Evolutionary conservation across 345 rosid species (phyloP), one percentile per base, ranked within the genome.

Genomic region (Aquilaria malaccensis): DNA sequence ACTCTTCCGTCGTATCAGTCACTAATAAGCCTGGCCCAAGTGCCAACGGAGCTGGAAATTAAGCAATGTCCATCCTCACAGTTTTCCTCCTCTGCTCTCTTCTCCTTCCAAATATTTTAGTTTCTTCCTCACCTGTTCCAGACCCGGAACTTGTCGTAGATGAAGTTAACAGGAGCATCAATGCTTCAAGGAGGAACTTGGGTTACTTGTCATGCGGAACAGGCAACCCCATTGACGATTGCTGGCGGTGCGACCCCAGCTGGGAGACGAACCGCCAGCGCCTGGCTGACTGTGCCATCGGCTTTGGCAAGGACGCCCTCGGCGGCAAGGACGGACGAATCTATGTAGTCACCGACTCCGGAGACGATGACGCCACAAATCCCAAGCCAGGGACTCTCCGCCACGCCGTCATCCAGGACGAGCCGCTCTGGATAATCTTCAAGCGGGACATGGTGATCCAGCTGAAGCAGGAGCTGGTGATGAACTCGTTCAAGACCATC

Each of bases 351-450:
- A 83, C 87, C 0, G 88, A 85, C 72, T 53, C 90, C 0, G 74
- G 75, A 0, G 69, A 85, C 3, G 89, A 85, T 7, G 75, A 85
- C 33, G 76, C 92, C 0, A 72, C 78, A 15, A 85, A 74, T 56
- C 96, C 96, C 14, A 77, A 57, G 72, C 92, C 86, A 0, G 96
- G 92, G 11, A 88, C 96, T 1, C 74, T 88, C 33, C 73, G 96
- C 58, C 75, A 88, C 10, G 96, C 83, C 0, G 96, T 82, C 56
- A 85, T 82, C 33, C 96, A 83, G 66, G 88, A 83, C 33, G 88
- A 85, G 67, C 93, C 88, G 33, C 56, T 85, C 54, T 88, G 96
- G 96, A 85, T 88, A 37, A 79, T 85, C 15, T 88, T 88, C 81
- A 74, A 83, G 56, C 57, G 85, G 50, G 96, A 88, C 63, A 88